Conservation (phyloP, 2,329 filamentous ascomycete genomes). For the Balansia obtecta region DNA sequence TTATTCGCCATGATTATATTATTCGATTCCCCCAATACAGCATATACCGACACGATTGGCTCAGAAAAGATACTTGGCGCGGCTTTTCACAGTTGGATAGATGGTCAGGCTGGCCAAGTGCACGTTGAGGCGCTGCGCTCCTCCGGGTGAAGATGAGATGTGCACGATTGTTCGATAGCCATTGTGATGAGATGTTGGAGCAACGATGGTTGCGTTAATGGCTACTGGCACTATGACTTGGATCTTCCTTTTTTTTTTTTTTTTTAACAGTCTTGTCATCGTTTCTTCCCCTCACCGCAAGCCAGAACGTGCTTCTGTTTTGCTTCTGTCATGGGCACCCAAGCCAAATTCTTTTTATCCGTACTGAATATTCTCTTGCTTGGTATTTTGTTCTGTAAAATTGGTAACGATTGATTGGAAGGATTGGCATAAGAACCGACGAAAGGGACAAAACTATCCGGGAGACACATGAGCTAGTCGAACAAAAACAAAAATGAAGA, state of each 20-base stretch:
- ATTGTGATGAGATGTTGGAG: not conserved
- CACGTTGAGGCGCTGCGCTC: not conserved
- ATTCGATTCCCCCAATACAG: no score
- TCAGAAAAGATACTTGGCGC: not conserved
- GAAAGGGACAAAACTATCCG: not conserved
- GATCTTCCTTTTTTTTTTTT: not conserved
- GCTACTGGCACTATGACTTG: not conserved
- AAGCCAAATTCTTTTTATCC: not conserved
- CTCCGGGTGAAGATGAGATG: not conserved
- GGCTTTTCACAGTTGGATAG: no score
- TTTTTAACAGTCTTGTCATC: not conserved
- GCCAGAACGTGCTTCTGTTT: not conserved
- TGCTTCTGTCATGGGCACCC: not conserved
- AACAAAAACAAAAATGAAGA: no score
- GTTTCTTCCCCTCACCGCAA: not conserved
- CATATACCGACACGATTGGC: not conserved
- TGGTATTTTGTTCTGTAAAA: not conserved
- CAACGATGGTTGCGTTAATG: conserved; percentile 1
- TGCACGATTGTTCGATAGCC: not conserved
- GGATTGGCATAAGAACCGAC: not conserved
- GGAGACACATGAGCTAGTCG: not conserved
- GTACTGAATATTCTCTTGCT: not conserved
- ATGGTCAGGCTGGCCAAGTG: not conserved
- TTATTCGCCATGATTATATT: no score
- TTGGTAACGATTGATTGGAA: not conserved